A percentile compares a stretch with the other conserved stretches of the same genome.
phyloP scores from a whole-genome alignment of 208 protist genomes.

The Strigomonas galati region DNA sequence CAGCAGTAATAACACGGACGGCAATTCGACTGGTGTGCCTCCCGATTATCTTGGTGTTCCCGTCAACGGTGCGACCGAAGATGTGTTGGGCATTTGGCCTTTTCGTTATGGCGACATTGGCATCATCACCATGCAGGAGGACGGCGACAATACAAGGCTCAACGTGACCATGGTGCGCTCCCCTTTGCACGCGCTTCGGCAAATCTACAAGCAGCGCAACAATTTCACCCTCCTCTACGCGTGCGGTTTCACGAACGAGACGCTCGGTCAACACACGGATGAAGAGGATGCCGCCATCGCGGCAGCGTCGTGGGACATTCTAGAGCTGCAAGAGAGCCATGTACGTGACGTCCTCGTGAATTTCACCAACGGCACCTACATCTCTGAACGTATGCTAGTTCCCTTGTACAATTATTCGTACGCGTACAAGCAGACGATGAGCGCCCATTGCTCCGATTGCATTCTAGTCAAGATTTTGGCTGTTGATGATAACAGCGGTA shows the following conservation, averaged over 20 bases:
- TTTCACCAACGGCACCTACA: not conserved
- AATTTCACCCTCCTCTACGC: conserved; percentile 6
- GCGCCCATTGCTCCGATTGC: not conserved
- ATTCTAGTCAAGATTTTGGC: not conserved
- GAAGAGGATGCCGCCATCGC: not conserved
- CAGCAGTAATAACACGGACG: not conserved
- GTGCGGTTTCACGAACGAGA: conserved; percentile 10
- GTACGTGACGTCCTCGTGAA: not conserved
- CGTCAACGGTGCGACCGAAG: not conserved
- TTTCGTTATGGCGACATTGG: conserved; percentile 5
- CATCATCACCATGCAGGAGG: not conserved
- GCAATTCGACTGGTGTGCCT: not conserved
- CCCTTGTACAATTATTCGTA: not conserved
- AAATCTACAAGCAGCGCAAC: conserved; percentile 2
- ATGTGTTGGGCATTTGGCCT: not conserved
- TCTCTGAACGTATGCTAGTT: not conserved
- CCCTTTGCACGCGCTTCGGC: not conserved
- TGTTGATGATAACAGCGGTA: not conserved
- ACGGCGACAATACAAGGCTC: not conserved
- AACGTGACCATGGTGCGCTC: not conserved
- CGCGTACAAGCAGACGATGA: not conserved
- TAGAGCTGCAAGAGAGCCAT: not conserved
- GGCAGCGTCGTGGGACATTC: not conserved
- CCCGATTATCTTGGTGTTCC: conserved; percentile 4
- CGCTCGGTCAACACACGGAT: not conserved